Evolutionary conservation across 2,329 filamentous ascomycete species (phyloP).

Genomic region (Rutstroemia sp.): DNA sequence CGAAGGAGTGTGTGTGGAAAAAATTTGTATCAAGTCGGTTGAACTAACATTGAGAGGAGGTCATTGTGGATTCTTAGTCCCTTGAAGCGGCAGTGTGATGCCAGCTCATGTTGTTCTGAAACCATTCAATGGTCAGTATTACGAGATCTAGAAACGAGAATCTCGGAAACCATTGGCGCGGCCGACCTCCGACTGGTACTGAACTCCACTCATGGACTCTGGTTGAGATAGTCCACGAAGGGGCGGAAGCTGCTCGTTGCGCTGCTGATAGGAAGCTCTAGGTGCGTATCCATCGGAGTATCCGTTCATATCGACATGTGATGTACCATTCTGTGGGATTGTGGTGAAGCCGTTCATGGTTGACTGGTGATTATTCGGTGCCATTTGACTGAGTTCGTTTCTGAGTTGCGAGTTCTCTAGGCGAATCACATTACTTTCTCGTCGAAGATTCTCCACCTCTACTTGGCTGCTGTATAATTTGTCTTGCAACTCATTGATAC

Average conservation of each 20-base stretch:
- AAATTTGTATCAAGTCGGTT: no score
- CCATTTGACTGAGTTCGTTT: conserved; percentile 17
- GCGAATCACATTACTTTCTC: conserved; percentile 36
- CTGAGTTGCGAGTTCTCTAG: conserved; percentile 27
- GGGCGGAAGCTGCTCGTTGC: conserved; percentile 29
- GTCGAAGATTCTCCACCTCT: conserved; percentile 34
- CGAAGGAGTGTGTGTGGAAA: background rate
- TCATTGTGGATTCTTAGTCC: background rate
- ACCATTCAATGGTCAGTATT: background rate
- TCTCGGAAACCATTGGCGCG: conserved; percentile 2
- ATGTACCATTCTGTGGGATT: conserved; percentile 4
- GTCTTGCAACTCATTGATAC: conserved; percentile 20
- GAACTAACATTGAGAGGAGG: no score
- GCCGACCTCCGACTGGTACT: conserved; percentile 37
- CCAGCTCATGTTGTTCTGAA: background rate
- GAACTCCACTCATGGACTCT: conserved; percentile 60
- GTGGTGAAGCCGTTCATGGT: conserved; percentile 12
- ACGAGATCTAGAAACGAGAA: conserved; percentile 3
- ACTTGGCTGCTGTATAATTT: conserved; percentile 33
- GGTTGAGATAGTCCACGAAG: conserved; percentile 28
- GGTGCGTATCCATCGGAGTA: conserved; percentile 4
- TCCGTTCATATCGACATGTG: conserved; percentile 6
- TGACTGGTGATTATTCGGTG: conserved; percentile 30
- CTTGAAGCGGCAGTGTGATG: background rate
- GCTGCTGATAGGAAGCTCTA: conserved; percentile 2